Conservation (phyloP, 2,329 filamentous ascomycete species). For the Camptophora hylomeconis region DNA sequence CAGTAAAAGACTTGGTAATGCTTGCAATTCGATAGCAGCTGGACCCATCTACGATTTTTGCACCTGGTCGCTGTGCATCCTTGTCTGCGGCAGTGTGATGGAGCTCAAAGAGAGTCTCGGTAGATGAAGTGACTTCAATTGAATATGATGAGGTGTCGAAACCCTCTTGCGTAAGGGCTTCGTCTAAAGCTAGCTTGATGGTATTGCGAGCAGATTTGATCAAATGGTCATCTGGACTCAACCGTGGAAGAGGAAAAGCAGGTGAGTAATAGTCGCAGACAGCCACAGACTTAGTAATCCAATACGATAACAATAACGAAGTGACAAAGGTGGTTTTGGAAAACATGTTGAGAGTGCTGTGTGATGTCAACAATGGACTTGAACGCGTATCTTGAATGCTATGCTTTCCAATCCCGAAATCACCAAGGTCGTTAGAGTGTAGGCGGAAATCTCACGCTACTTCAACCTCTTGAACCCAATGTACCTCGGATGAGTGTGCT, state of each 20-base stretch:
- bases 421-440: too few species aligned
- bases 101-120: constrained; percentile 8
- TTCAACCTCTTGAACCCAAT: too few species aligned
- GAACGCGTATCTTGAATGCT: too few species aligned
- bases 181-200: constrained; percentile 4
- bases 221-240: constrained; percentile 3
- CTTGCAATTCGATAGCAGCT: constrained; percentile 19
- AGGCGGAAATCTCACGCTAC: too few species aligned
- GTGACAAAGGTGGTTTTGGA: neutral
- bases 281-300: neutral
- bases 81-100: constrained; percentile 14
- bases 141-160: constrained; percentile 15
- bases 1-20: constrained; percentile 20
- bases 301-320: neutral
- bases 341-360: neutral
- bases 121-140: constrained; percentile 14
- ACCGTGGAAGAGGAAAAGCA: constrained; percentile 11
- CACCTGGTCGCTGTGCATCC: constrained; percentile 10
- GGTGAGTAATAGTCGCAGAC: constrained; percentile 10
- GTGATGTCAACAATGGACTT: too few species aligned
- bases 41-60: constrained; percentile 11
- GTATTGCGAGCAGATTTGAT: constrained; percentile 5
- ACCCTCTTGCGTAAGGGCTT: constrained; percentile 1
- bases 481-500: too few species aligned
- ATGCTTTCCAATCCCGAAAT: too few species aligned